Evolutionary conservation across 208 protist species (phyloP).

Genomic region (Porcisia deanei): DNA sequence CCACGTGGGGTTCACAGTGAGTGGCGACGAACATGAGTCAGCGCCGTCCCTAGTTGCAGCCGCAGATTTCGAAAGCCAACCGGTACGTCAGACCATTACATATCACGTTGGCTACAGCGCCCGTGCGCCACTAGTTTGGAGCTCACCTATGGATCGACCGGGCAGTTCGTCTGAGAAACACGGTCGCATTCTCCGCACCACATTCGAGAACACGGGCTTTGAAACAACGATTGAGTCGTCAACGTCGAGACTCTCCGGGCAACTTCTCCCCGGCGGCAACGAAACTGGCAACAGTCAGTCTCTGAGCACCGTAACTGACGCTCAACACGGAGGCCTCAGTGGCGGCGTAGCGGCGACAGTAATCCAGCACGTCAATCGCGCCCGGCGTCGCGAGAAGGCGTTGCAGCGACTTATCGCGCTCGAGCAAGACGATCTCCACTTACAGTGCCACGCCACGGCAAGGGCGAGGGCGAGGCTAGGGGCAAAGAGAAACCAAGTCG

Average conservation of each 20-base stretch:
- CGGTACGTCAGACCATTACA: not conserved
- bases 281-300: slow-evolving; percentile 9
- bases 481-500: slow-evolving; percentile 3
- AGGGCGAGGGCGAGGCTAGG: not conserved
- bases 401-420: slow-evolving; percentile 32
- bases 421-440: slow-evolving; percentile 16
- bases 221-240: not conserved
- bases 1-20: slow-evolving; percentile 6
- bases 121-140: slow-evolving; percentile 14
- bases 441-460: slow-evolving; percentile 2
- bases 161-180: not conserved
- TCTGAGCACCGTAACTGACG: not conserved
- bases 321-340: not conserved
- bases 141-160: not conserved
- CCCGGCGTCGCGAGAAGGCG: slow-evolving; percentile 46
- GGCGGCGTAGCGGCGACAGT: slow-evolving; percentile 25
- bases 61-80: not conserved
- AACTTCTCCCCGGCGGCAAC: not conserved
- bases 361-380: slow-evolving; percentile 48
- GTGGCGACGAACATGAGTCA: not conserved
- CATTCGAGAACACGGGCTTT: not conserved
- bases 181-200: not conserved
- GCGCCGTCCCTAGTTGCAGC: not conserved
- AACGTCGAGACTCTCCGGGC: not conserved
- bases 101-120: slow-evolving; percentile 13